These are phyloP conservation scores for Malassezia obtusa DNA, from an alignment of 1,284 basidiomycete genomes.

Conservation along the genomic window DNA sequence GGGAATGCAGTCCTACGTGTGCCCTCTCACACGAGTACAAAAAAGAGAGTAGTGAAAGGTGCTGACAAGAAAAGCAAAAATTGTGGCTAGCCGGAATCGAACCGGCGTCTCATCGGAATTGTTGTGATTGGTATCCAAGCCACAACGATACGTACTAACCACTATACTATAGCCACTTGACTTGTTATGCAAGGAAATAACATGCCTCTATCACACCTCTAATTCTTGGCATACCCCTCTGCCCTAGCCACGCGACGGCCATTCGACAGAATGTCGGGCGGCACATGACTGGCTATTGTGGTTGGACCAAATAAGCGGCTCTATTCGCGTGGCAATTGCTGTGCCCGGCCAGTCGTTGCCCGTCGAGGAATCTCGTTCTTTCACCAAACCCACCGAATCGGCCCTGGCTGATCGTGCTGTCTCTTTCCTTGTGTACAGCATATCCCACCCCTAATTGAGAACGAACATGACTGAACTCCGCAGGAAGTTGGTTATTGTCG, in stretches of 20 bases:
- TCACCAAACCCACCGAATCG: constrained; percentile 1
- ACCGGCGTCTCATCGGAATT: constrained; percentile 24
- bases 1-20: too few species aligned
- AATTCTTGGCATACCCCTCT: too few species aligned
- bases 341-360: constrained; percentile 1
- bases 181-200: not conserved
- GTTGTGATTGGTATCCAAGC: constrained; percentile 8
- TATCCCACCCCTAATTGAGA: not conserved
- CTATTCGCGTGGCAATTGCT: constrained; percentile 5
- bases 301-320: not conserved
- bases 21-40: too few species aligned
- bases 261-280: not conserved
- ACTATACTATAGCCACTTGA: constrained; percentile 23
- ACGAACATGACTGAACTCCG: constrained; percentile 36
- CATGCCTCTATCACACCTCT: not conserved
- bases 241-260: too few species aligned
- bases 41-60: too few species aligned
- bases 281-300: constrained; percentile 18
- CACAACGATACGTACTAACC: constrained; percentile 28
- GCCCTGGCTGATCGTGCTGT: not conserved
- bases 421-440: not conserved
- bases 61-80: constrained; percentile 2
- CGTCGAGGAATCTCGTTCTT: not conserved
- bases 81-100: constrained; percentile 25
- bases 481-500: constrained; percentile 46